Evolutionary conservation across 495 filamentous ascomycete genomes (phyloP).

Genomic region (Gamarada debralockiae): DNA sequence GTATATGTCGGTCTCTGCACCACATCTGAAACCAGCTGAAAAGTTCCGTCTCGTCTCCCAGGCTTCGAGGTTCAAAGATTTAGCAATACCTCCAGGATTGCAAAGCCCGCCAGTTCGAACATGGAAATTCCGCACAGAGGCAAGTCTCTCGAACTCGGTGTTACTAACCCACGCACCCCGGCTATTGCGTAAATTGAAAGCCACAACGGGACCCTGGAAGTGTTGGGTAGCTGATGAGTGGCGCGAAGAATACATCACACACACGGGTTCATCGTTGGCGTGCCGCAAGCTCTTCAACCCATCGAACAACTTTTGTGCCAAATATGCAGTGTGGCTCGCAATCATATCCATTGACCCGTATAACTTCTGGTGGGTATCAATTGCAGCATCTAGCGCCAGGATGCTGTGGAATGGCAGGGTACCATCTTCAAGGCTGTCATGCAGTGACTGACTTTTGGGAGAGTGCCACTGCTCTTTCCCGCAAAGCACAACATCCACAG

Average conservation of each 20-base stretch:
- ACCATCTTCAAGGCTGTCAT: constrained; percentile 84
- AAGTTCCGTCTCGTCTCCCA: constrained; percentile 81
- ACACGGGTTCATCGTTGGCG: constrained; percentile 62
- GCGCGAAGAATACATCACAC: constrained; percentile 55
- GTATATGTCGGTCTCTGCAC: constrained; percentile 75
- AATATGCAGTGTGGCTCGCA: constrained; percentile 66
- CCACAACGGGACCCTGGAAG: constrained; percentile 72
- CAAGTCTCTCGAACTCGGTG: constrained; percentile 79
- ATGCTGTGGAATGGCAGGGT: constrained; percentile 88
- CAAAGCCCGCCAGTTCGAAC: constrained; percentile 83
- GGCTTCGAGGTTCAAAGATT: constrained; percentile 60
- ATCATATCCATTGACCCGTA: constrained; percentile 69
- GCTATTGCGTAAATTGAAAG: constrained; percentile 74
- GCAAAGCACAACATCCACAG: constrained; percentile 73
- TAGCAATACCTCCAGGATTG: constrained; percentile 83
- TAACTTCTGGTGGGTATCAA: constrained; percentile 63
- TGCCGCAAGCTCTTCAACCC: constrained; percentile 60
- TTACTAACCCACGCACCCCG: constrained; percentile 72
- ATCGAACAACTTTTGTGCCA: constrained; percentile 56
- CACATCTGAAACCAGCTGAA: constrained; percentile 73
- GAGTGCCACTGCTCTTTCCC: constrained; percentile 68
- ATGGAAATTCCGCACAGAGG: constrained; percentile 72
- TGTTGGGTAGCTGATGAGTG: constrained; percentile 18
- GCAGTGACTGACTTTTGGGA: constrained; percentile 64
- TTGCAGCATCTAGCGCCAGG: constrained; percentile 69